phyloP scores from a whole-genome alignment of 1,139 yeast genomes.

The Diutina catenulata region DNA sequence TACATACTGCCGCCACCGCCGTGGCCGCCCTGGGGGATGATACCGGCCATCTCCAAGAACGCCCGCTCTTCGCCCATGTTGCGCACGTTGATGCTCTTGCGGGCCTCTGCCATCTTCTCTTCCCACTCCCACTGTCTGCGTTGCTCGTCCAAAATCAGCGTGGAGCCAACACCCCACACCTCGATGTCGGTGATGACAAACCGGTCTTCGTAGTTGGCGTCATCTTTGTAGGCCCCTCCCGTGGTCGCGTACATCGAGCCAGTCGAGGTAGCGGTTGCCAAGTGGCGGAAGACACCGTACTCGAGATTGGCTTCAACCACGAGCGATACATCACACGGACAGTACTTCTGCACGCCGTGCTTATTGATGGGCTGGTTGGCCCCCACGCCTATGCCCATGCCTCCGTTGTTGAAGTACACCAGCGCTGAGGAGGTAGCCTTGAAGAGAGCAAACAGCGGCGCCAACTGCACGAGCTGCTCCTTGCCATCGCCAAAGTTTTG shows the following conservation, averaged over 20 bases:
- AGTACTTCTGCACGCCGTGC: constrained; percentile 23
- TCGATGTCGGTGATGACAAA: constrained; percentile 67
- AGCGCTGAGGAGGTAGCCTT: constrained; percentile 14
- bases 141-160: constrained; percentile 67
- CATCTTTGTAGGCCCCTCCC: constrained; percentile 5
- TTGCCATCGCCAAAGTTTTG: constrained; percentile 55
- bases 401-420: constrained; percentile 53
- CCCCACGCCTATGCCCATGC: constrained; percentile 80
- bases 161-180: constrained; percentile 86
- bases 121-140: constrained; percentile 84
- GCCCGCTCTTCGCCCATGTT: constrained; percentile 76
- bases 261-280: constrained; percentile 11
- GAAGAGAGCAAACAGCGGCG: constrained; percentile 54
- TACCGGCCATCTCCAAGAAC: constrained; percentile 79
- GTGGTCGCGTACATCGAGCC: background rate
- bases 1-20: background rate
- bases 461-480: constrained; percentile 46
- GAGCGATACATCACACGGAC: constrained; percentile 64
- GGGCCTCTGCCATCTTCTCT: constrained; percentile 66
- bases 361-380: constrained; percentile 47
- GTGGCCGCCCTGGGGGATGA: background rate
- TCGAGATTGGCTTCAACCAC: constrained; percentile 72
- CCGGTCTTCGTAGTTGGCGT: constrained; percentile 52
- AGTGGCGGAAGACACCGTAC: constrained; percentile 66
- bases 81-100: constrained; percentile 57